Evolutionary conservation across 2,329 filamentous ascomycete genomes (phyloP).

Genomic region (Verticillium albo-atrum): DNA sequence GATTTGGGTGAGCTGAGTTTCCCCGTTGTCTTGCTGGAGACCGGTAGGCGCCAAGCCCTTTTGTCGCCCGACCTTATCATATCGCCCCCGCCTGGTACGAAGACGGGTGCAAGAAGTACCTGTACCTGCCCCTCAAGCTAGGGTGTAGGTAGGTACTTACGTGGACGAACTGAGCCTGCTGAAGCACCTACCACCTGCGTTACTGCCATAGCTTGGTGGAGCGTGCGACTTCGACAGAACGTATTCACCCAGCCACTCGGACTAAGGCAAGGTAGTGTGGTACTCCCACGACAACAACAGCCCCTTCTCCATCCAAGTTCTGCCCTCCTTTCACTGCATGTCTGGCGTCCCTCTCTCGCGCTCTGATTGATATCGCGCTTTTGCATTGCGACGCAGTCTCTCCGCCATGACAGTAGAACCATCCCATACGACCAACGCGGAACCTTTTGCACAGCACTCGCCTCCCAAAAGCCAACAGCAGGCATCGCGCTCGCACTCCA

Average conservation of each 20-base stretch:
- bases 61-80: too few species aligned
- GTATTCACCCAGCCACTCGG: background rate
- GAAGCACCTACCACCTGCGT: background rate
- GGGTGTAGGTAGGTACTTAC: background rate
- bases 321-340: background rate
- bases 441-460: constrained; percentile 21
- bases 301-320: background rate
- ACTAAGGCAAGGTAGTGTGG: background rate
- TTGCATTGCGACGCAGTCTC: background rate
- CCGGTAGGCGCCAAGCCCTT: too few species aligned
- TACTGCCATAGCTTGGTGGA: background rate
- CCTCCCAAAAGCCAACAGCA: constrained; percentile 18
- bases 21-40: too few species aligned
- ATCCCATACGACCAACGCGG: constrained; percentile 24
- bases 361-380: background rate
- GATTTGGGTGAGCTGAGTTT: too few species aligned
- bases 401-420: constrained; percentile 23
- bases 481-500: constrained; percentile 29
- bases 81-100: too few species aligned
- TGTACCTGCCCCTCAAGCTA: too few species aligned
- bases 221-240: background rate
- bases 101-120: too few species aligned
- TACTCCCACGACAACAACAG: background rate
- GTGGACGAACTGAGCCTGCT: background rate
- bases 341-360: background rate